Evolutionary conservation across 306 rosid genomes (phyloP).

Genomic region (Ziziphus jujuba): DNA sequence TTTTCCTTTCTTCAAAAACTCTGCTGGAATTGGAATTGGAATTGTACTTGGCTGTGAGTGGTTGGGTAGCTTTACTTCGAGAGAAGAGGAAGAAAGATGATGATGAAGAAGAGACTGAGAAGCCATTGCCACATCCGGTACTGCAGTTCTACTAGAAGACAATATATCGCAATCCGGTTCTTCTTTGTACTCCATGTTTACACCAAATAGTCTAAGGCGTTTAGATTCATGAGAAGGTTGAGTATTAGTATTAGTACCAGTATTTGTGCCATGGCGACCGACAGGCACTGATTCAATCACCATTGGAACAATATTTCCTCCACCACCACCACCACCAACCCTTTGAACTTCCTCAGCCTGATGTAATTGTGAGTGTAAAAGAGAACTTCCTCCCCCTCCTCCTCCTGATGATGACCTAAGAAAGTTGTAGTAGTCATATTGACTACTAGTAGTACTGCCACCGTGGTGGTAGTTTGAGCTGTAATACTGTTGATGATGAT

Average conservation of each 20-base stretch:
- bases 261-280: conserved; percentile 13
- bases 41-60: conserved; percentile 28
- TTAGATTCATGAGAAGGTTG: conserved; percentile 26
- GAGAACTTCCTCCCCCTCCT: not conserved
- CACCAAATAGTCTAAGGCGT: conserved; percentile 74
- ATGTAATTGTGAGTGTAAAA: not conserved
- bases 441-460: not conserved
- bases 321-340: not conserved
- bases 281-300: conserved; percentile 53
- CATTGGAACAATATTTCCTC: conserved; percentile 28
- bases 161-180: conserved; percentile 31
- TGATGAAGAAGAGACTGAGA: conserved; percentile 22
- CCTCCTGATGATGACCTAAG: conserved; percentile 29
- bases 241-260: not conserved
- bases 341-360: conserved; percentile 31
- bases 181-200: conserved; percentile 73
- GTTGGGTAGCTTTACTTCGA: conserved; percentile 40
- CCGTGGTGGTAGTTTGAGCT: not conserved
- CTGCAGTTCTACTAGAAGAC: conserved; percentile 15
- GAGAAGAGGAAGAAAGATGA: conserved; percentile 29
- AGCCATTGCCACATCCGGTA: conserved; percentile 7
- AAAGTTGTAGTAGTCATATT: not conserved
- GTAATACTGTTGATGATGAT: conserved; percentile 9
- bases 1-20: conserved; percentile 51
- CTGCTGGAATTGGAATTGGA: conserved; percentile 31